Evolutionary conservation across 1,284 basidiomycete species (phyloP).

Genomic region (Tausonia pullulans): DNA sequence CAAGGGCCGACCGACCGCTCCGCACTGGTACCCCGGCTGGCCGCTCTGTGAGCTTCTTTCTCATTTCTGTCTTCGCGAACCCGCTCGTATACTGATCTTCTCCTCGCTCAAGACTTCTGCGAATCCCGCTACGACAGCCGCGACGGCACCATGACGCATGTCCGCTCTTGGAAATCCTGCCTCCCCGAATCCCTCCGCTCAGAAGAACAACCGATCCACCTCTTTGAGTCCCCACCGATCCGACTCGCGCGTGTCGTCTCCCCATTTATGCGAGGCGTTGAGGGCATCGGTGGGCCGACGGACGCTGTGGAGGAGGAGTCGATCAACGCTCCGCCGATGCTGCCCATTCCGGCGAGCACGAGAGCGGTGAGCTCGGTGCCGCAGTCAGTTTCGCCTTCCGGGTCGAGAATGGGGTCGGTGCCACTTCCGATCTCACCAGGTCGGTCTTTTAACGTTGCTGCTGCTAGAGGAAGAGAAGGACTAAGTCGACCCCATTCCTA

Average conservation of each 20-base stretch:
- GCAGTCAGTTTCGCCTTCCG: too few species aligned
- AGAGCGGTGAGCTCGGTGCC: too few species aligned
- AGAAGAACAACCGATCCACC: conserved; percentile 69
- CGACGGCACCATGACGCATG: conserved; percentile 65
- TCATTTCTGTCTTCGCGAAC: too few species aligned
- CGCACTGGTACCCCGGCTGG: conserved; percentile 73
- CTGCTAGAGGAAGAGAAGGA: too few species aligned
- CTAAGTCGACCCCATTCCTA: too few species aligned
- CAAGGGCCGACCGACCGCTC: conserved; percentile 63
- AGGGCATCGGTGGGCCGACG: conserved; percentile 41
- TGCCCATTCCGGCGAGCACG: too few species aligned
- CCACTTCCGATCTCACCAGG: too few species aligned
- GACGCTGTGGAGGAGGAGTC: conserved; percentile 38
- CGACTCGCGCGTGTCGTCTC: conserved; percentile 52
- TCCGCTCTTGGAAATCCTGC: conserved; percentile 90
- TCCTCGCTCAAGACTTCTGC: conserved; percentile 49
- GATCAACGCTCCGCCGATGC: conserved; percentile 33
- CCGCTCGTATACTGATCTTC: too few species aligned
- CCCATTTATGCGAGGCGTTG: conserved; percentile 48
- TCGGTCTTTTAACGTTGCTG: too few species aligned
- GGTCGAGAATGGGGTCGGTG: too few species aligned
- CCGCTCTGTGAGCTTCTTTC: conserved; percentile 45
- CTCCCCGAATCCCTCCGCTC: conserved; percentile 57
- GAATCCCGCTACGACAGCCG: conserved; percentile 84
- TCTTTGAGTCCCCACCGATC: conserved; percentile 62